These are phyloP conservation scores for Hypoxylon crocopeplum DNA, from an alignment of 495 filamentous ascomycete species.

Conservation along the genomic window DNA sequence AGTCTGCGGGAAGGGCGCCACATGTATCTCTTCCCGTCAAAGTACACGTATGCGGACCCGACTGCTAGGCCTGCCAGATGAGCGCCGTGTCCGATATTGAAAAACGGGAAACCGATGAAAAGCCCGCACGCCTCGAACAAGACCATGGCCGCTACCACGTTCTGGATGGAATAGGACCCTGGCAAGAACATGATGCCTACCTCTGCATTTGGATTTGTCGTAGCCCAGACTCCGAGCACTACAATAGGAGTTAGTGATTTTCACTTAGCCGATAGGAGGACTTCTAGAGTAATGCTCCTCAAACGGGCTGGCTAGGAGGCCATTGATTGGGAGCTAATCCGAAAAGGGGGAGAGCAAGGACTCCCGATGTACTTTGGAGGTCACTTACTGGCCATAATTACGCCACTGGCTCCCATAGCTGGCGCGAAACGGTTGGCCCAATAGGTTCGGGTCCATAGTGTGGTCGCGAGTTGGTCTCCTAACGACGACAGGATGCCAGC, in stretches of 20 bases:
- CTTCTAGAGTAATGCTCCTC: no score
- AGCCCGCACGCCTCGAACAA: conserved; percentile 34
- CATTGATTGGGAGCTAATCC: neutral
- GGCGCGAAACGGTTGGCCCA: conserved; percentile 2
- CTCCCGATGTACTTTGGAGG: no score
- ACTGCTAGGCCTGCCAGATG: conserved; percentile 35
- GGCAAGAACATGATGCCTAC: conserved; percentile 33
- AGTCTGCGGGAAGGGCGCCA: conserved; percentile 34
- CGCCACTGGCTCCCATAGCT: conserved; percentile 28
- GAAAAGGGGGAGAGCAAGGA: neutral
- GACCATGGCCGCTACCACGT: conserved; percentile 13
- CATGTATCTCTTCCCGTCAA: conserved; percentile 20
- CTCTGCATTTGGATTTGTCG: conserved; percentile 17
- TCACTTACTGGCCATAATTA: conserved; percentile 30
- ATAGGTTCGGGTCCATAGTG: conserved; percentile 16
- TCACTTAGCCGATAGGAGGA: neutral
- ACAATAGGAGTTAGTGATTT: neutral
- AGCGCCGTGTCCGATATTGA: conserved; percentile 21
- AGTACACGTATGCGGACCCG: conserved; percentile 35
- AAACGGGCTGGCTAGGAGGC: no score
- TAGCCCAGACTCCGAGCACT: conserved; percentile 34
- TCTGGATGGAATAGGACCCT: neutral
- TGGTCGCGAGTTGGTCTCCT: conserved; percentile 27
- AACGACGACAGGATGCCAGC: conserved; percentile 35
- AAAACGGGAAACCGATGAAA: conserved; percentile 26